Base-by-base conservation (phyloP, 768 basidiomycete species). In the Baorangia bicolor region DNA sequence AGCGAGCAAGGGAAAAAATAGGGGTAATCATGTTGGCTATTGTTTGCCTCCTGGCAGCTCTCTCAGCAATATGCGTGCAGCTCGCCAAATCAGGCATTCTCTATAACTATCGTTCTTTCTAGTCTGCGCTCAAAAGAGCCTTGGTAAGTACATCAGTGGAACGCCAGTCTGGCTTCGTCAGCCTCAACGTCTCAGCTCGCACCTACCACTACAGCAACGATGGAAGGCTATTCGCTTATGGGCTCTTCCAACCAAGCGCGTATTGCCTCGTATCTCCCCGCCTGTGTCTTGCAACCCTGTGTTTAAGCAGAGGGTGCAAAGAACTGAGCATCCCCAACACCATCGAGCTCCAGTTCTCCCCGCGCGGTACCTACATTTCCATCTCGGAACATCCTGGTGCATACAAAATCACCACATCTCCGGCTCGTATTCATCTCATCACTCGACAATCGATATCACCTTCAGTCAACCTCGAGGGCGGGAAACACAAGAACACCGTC, bases 111-210 rank as follows among this genome's bases (percentile, higher is more conserved):
- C 53, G 47, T 64, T 47, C 31, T 33, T 49, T 58, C 12, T 65
- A 95, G 94, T 85, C 78, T 92, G 96, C 72, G 92, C 95, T 41
- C 95, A 97, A 83, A 98, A 97, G 84, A 81, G 83, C 57, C 78
- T 96, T 51, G 92, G 92, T 62, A n/a, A n/a, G n/a, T 83, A 98
- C 65, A 84, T 94, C 68, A 81, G 85, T 58, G 92, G 90, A 47
- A 80, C 87, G 12, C 93, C 96, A 45, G 78, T 74, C 83, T 58
- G 82, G 81, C 40, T 91, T 90, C 63, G 72, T 90, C 43, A n/a
- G n/a, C n/a, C n/a, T n/a, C n/a, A 88, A 90, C 41, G 83, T 80
- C 27, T 77, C 91, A 53, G 86, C 87, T 39, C 82, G 90, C 64
- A 87, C 84, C 51, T 90, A 83, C 69, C 80, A 81, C 61, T 96